Base-by-base conservation (phyloP, 2,329 filamentous ascomycete species). In the Pseudogymnoascus sp. region DNA sequence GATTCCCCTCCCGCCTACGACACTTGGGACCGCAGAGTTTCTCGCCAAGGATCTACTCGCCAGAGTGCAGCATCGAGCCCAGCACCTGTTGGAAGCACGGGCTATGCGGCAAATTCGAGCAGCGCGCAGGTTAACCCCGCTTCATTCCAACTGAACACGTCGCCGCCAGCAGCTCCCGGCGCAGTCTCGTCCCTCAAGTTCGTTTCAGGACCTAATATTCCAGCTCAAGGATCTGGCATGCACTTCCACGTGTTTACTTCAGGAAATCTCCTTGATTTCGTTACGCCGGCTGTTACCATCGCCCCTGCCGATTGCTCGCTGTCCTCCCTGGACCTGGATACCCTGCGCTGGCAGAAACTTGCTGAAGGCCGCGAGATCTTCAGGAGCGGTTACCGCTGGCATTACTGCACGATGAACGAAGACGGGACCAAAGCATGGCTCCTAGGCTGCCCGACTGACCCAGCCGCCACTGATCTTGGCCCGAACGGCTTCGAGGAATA, bases 211-310 rank as follows among this genome's bases (percentile, higher is more conserved):
- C 86, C 89, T 3, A 89, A 91, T 73, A 86, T 96, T 14, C 93
- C 95, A 0, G 89, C 89, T 2, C 91, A 97, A 74, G 90, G 91
- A 59, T 89, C 92, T 3, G 95, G 95, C 14, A 93, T 90, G 64
- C 95, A 99, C 75, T 99, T 96, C 72, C 95, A 99, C 73, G 88
- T 93, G 46, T 97, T 96, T 74, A 93, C 92, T 6, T 96, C 93
- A 0, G 93, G 93, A 5, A 93, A 90, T 28, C 83, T 99, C 53
- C 85, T 99, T 37, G 95, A 99, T 73, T 93, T 99, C 72, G 90
- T 96, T 42, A 97, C 95, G 0, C 93, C 93, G 1, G 91, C 93
- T 1, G 89, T 91, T 14, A 93, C 93, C 1, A 93, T 93, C 66
- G 89, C 88, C 6, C 86, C 89, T 2, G 88, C 89, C 66, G 93